phyloP scores from a whole-genome alignment of 1,139 yeast genomes.

The Scheffersomyces stambukii region DNA sequence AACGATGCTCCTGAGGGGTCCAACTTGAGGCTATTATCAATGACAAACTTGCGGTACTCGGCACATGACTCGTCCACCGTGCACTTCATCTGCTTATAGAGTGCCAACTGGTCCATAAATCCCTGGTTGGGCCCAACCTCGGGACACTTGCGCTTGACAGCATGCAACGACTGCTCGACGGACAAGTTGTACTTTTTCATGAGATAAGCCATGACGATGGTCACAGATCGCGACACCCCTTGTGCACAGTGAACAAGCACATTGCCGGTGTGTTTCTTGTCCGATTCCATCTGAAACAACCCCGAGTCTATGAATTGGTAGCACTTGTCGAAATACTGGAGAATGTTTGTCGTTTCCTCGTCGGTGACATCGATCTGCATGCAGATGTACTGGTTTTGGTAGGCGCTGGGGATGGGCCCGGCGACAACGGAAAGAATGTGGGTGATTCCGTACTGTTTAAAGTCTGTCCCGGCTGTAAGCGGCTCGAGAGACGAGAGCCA shows the following conservation, averaged over 20 bases:
- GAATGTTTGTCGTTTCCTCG: constrained; percentile 54
- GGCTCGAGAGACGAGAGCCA: constrained; percentile 61
- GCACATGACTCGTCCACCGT: constrained; percentile 20
- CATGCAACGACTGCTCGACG: constrained; percentile 62
- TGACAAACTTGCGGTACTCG: constrained; percentile 24
- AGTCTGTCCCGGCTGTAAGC: constrained; percentile 37
- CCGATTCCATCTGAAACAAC: constrained; percentile 35
- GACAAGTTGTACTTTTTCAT: constrained; percentile 68
- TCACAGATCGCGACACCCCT: constrained; percentile 79
- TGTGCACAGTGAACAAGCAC: constrained; percentile 76
- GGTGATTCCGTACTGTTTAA: constrained; percentile 50
- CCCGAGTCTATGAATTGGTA: constrained; percentile 68
- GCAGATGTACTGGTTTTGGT: constrained; percentile 46
- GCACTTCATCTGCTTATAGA: constrained; percentile 44
- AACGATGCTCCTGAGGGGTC: constrained; percentile 27
- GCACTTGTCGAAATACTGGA: constrained; percentile 56
- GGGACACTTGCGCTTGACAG: constrained; percentile 58
- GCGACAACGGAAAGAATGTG: constrained; percentile 67
- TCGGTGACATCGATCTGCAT: constrained; percentile 72
- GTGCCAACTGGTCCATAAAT: constrained; percentile 66
- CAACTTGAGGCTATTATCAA: constrained; percentile 19
- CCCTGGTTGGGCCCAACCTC: constrained; percentile 70
- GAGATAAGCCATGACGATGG: constrained; percentile 70
- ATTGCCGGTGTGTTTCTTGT: constrained; percentile 41
- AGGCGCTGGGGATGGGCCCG: constrained; percentile 55